Evolutionary conservation across 805 yeast genomes (phyloP), one percentile per base, ranked within the genome.

Genomic region (Candida ficus): DNA sequence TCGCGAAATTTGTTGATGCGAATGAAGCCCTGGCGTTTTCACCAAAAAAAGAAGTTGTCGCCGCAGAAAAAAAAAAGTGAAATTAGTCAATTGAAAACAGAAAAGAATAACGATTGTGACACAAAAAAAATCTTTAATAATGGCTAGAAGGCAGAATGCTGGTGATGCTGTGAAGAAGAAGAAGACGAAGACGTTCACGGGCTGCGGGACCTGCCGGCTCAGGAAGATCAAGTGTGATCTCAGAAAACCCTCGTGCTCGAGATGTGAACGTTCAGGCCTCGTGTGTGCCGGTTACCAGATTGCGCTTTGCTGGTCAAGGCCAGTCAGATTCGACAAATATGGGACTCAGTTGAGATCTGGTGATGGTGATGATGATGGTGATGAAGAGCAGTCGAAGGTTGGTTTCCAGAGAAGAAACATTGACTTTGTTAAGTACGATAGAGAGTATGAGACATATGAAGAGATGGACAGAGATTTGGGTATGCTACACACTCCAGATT

Each of bases 191-290:
- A 80, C 93, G 0, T 88, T 86, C 55, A 79, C 85, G 0, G 96
- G 96, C 1, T 89, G 96, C 57, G 86, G 86, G 68, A 85, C 95
- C 0, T 88, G 96, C 54, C 70, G 96, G 33, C 66, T 80, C 13
- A 62, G 96, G 33, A 84, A 87, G 59, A 80, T 88, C 35, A 79
- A 84, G 43, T 89, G 96, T 60, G 95, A 87, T 57, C 65, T 83
- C 41, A 66, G 70, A 13, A 73, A 71, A 47, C 96, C 96, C 0
- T 57, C 63, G 12, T 89, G 96, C 61, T 56, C 61, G n/a, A 71
- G 84, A 42, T 89, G 96, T 59, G 66, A 67, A 30, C 80, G 78
- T 52, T 72, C 86, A 1, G 79, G 82, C 0, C 57, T 84, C 21
- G 64, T 67, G 4, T 89, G 96, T 54, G 87, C 82, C 22, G 96